Evolutionary conservation across 306 rosid species (phyloP).

Genomic region (Pyrus pyrifolia): DNA sequence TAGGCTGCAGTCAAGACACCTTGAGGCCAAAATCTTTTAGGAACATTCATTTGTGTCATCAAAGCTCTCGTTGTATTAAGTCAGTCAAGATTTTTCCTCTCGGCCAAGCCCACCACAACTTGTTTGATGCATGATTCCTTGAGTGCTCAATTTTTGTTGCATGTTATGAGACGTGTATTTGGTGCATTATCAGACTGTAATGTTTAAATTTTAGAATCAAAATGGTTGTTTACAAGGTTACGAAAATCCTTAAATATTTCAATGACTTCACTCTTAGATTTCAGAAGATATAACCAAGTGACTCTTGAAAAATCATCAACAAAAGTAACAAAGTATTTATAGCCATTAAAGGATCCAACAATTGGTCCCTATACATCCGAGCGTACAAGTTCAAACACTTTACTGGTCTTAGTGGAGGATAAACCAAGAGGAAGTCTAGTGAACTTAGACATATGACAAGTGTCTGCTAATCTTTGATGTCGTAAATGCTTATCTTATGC

Average conservation of each 20-base stretch:
- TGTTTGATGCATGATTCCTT: neutral
- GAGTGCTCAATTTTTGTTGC: too few species aligned
- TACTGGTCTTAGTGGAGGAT: neutral
- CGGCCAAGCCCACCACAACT: neutral
- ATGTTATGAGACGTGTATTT: neutral
- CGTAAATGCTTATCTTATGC: too few species aligned
- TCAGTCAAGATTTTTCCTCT: neutral
- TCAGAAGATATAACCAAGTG: neutral
- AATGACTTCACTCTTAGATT: too few species aligned
- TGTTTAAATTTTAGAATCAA: too few species aligned
- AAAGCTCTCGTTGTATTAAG: neutral
- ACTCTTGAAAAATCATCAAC: neutral
- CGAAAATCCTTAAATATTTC: too few species aligned
- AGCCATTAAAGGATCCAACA: neutral
- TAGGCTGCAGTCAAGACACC: neutral
- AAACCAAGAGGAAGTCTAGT: neutral
- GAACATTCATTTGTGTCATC: neutral
- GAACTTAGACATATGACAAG: neutral
- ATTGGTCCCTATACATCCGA: neutral
- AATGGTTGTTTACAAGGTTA: too few species aligned
- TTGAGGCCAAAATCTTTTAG: neutral
- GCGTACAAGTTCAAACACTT: neutral
- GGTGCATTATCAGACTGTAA: too few species aligned
- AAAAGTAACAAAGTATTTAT: neutral
- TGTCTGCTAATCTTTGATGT: too few species aligned